Evolutionary conservation across 306 rosid genomes (phyloP).

Genomic region (Potentilla sterilis): DNA sequence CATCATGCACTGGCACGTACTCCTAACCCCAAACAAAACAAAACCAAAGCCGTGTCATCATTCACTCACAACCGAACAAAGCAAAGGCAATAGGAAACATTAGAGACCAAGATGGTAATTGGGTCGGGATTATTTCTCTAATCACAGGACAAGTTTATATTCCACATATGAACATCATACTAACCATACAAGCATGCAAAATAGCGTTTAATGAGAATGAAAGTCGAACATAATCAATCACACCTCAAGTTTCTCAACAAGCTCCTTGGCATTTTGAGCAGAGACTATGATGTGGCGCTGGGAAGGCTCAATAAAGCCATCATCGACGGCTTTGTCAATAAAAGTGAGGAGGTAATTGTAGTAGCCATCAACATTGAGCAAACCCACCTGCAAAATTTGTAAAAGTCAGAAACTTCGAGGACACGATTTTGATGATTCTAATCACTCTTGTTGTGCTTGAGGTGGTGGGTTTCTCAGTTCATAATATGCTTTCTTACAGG

Average conservation of each 20-base stretch:
- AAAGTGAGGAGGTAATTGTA: slow-evolving; percentile 49
- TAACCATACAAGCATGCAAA: background rate
- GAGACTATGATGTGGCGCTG: slow-evolving; percentile 55
- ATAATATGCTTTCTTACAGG: slow-evolving; percentile 35
- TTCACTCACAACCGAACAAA: slow-evolving; percentile 23
- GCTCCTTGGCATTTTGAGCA: slow-evolving; percentile 54
- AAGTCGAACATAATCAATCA: background rate
- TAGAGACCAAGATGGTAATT: background rate
- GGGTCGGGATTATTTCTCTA: slow-evolving; percentile 11
- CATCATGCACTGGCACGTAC: slow-evolving; percentile 59
- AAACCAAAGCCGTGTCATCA: background rate
- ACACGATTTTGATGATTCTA: background rate
- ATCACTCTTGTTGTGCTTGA: background rate
- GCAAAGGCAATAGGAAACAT: slow-evolving; percentile 12
- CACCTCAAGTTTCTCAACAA: slow-evolving; percentile 62
- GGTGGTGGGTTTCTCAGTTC: background rate
- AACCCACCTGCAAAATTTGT: slow-evolving; percentile 42
- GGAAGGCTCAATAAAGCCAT: slow-evolving; percentile 60
- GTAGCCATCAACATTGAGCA: slow-evolving; percentile 59
- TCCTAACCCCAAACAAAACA: slow-evolving; percentile 30
- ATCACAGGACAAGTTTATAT: slow-evolving; percentile 9
- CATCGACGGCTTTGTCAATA: slow-evolving; percentile 61
- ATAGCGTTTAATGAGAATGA: background rate
- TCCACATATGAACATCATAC: background rate
- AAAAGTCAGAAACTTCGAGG: background rate